Evolutionary conservation across 2,329 filamentous ascomycete species (phyloP), one percentile per base, ranked within the genome.

Genomic region (Penicillium sp.): DNA sequence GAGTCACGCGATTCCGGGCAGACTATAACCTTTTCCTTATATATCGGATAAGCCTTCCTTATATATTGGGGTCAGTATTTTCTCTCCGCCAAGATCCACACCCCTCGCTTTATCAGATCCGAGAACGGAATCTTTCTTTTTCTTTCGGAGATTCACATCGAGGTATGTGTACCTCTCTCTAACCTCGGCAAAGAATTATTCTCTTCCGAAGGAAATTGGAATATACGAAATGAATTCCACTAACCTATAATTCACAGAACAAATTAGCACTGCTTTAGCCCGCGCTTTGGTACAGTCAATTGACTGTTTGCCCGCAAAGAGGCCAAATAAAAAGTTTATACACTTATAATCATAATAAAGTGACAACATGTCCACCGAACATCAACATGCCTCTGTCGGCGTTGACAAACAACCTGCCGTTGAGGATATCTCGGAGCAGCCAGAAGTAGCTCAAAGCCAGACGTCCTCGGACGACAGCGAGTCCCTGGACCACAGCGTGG

Each of bases 401-500:
- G 42, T 45, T 5, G 49, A 40, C 42, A 67, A 68, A 35, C 50
- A 58, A 6, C 57, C 55, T 17, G 37, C 25, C 13, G 46, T 61
- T 3, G 58, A 59, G 6, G 53, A 57, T 46, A 58, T 64, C 21
- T 42, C 51, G 7, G 65, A 67, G 53, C 56, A 56, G 41, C 29
- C 56, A 42, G 52, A 48, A 19, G 27, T 23, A 25, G n/a, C 54
- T 17, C 23, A 47, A 19, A 33, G 50, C 50, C 23, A 50, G 25
- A 37, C 29, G 42, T 38, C 50, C 29, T 25, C 27, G 13, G 64
- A 67, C 15, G 65, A 66, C 21, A 60, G 64, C 2, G 66, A 71
- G 38, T 57, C 66, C 3, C 62, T 60, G n/a, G 72, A 73, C 55
- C 66, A 70, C 31, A 69, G 68, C 54, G 51, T 69, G 19, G 72